These are phyloP conservation scores for Phytophthora europaea DNA, from an alignment of 352 stramenopile species.

Conservation along the genomic window DNA sequence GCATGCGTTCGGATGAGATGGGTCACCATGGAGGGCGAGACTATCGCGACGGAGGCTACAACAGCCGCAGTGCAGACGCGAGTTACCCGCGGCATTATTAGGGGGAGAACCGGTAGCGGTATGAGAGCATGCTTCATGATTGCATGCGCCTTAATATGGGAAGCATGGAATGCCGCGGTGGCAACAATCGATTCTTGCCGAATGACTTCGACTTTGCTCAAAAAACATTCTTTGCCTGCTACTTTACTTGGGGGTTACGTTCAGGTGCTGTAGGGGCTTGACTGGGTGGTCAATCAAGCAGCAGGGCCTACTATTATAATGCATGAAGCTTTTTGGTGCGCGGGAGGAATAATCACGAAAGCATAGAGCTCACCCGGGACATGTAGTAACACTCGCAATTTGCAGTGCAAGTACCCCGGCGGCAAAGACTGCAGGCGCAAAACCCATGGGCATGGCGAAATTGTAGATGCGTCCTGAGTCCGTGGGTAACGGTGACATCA, in stretches of 20 bases:
- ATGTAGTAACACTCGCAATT: background rate
- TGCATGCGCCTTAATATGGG: background rate
- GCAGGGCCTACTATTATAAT: background rate
- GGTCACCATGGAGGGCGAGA: constrained; percentile 14
- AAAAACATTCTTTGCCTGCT: background rate
- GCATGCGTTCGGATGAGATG: constrained; percentile 15
- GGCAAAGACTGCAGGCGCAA: background rate
- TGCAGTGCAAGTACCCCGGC: no score
- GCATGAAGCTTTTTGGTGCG: constrained; percentile 3
- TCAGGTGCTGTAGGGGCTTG: background rate
- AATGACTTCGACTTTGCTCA: background rate
- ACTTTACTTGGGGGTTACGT: background rate
- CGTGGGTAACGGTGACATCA: no score
- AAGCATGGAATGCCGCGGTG: background rate
- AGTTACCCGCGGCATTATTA: background rate
- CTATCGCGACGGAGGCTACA: constrained; percentile 14
- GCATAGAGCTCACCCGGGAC: constrained; percentile 17
- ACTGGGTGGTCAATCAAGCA: background rate
- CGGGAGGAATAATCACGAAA: background rate
- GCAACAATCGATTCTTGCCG: background rate
- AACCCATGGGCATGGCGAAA: background rate
- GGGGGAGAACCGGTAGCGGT: background rate
- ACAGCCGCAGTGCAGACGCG: background rate
- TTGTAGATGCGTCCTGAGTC: no score
- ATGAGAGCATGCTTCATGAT: background rate